A percentile compares a stretch with the other conserved stretches of the same genome.
Evolutionary conservation across 2,329 filamentous ascomycete genomes (phyloP).

Genomic region (Phaeosphaeria sp.): DNA sequence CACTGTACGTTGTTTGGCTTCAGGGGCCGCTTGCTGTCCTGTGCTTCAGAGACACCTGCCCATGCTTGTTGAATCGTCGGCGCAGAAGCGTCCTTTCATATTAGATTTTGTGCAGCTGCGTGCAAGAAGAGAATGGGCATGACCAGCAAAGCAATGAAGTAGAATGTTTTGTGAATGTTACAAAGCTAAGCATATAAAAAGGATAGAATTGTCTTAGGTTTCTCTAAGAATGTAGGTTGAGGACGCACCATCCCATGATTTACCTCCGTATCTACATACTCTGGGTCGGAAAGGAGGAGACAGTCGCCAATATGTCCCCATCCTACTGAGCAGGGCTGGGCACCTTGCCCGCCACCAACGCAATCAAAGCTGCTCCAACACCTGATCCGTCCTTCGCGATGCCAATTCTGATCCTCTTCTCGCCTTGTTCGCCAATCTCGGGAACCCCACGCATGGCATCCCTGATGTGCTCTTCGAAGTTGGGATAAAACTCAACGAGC

Average conservation of each 20-base stretch:
- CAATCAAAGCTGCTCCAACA: slow-evolving; percentile 94
- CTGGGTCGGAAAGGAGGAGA: neutral
- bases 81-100: neutral
- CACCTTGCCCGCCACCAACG: slow-evolving; percentile 76
- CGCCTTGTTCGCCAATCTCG: slow-evolving; percentile 77
- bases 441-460: slow-evolving; percentile 79
- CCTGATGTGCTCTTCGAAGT: slow-evolving; percentile 86
- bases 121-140: neutral
- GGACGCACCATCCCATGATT: neutral
- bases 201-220: neutral
- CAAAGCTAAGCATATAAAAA: neutral
- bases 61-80: slow-evolving; percentile 2
- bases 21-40: neutral
- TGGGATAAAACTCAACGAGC: slow-evolving; percentile 93
- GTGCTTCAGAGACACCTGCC: neutral
- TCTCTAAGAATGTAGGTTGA: neutral
- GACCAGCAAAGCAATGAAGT: no score
- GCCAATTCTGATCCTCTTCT: slow-evolving; percentile 88
- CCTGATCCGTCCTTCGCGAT: slow-evolving; percentile 97
- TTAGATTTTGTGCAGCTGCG: neutral
- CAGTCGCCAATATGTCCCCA: neutral
- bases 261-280: neutral
- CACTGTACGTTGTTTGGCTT: neutral
- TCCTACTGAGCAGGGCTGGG: slow-evolving; percentile 13
- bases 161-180: neutral